Conservation (phyloP, 1,284 basidiomycete genomes). For the Cerrena zonata region DNA sequence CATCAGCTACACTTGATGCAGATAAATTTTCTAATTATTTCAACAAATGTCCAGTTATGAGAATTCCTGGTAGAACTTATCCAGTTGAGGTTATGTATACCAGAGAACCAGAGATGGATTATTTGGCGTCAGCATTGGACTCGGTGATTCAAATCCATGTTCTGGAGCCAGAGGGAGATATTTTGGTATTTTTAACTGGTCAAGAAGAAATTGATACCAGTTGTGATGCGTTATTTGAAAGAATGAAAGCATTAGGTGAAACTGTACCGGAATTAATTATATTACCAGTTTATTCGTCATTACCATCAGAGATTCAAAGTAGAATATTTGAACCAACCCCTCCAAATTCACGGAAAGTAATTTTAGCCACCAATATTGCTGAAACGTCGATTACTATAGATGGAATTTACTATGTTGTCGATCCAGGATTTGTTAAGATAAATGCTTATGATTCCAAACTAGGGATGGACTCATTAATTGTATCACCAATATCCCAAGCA, state of each 20-base stretch:
- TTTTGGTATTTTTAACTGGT: conserved; percentile 95
- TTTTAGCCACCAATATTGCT: conserved; percentile 97
- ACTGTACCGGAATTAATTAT: conserved; percentile 96
- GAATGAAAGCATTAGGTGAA: conserved; percentile 94
- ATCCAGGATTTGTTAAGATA: conserved; percentile 98
- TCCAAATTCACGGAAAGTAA: conserved; percentile 94
- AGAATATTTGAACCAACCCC: conserved; percentile 97
- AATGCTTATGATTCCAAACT: conserved; percentile 96
- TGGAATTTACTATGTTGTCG: conserved; percentile 97
- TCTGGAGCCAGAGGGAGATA: conserved; percentile 92
- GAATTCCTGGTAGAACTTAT: conserved; percentile 98
- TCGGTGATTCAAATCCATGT: conserved; percentile 99
- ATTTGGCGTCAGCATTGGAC: conserved; percentile 94
- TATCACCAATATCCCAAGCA: conserved; percentile 98
- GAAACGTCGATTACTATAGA: conserved; percentile 98
- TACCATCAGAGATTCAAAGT: conserved; percentile 96
- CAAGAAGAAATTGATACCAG: conserved; percentile 98
- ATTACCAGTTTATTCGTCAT: conserved; percentile 93
- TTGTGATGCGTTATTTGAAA: conserved; percentile 94
- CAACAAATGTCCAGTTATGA: conserved; percentile 97
- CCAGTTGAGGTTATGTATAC: conserved; percentile 97
- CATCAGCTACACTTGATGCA: conserved; percentile 96
- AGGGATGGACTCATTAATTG: conserved; percentile 97
- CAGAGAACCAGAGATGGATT: conserved; percentile 97
- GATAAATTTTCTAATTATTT: conserved; percentile 99